Conservation (phyloP, 768 basidiomycete species). For the Hirschioporus abietinus region DNA sequence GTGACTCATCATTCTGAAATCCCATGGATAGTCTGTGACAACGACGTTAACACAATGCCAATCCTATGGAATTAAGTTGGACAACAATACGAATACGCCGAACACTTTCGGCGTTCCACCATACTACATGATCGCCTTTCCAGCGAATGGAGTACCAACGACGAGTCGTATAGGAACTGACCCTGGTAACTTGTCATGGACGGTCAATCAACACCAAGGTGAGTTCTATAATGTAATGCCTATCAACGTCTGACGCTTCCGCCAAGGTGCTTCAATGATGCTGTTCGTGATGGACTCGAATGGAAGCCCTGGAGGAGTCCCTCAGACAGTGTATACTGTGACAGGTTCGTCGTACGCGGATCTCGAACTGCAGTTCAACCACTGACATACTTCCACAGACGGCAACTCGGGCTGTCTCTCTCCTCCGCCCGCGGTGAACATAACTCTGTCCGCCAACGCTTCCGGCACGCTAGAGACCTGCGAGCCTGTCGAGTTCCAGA, state of each 20-base stretch:
- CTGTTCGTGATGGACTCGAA: slow-evolving; percentile 40
- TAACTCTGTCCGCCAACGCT: background rate
- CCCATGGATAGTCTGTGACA: slow-evolving; percentile 5
- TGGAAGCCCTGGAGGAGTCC: slow-evolving; percentile 37
- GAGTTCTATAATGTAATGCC: slow-evolving; percentile 13
- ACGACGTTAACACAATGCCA: background rate
- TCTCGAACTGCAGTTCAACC: background rate
- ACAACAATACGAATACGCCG: slow-evolving; percentile 1
- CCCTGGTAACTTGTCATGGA: slow-evolving; percentile 30
- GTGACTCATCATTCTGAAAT: background rate
- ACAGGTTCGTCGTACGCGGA: slow-evolving; percentile 23
- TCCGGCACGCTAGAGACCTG: slow-evolving; percentile 31
- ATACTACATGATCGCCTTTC: slow-evolving; percentile 39
- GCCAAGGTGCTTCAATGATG: slow-evolving; percentile 35
- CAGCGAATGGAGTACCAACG: slow-evolving; percentile 30
- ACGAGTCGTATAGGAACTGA: slow-evolving; percentile 31
- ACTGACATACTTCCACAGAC: background rate
- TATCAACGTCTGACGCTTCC: background rate
- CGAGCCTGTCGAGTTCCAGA: slow-evolving; percentile 39
- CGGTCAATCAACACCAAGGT: slow-evolving; percentile 35
- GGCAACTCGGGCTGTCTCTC: background rate
- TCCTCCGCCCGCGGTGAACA: background rate
- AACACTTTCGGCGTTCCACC: slow-evolving; percentile 25
- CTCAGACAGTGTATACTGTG: slow-evolving; percentile 30
- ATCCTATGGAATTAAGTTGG: background rate